These are phyloP conservation scores for Picochlorum sp. DNA, from an alignment of 139 green algal species.

Conservation along the genomic window DNA sequence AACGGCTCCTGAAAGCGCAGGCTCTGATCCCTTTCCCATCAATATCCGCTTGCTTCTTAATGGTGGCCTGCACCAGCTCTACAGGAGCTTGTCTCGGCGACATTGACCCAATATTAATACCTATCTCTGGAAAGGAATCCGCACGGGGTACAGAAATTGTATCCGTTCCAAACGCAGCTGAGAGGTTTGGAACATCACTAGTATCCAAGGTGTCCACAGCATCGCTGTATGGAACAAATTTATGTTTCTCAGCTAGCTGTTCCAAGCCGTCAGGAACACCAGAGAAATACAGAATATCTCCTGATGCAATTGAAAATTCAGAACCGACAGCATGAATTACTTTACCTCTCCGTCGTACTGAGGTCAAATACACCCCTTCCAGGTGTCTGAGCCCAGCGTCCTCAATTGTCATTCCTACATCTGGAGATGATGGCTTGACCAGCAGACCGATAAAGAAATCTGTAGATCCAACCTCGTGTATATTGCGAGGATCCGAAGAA, in stretches of 20 bases:
- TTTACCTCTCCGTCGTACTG: slow-evolving; percentile 12
- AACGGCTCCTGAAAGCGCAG: slow-evolving; percentile 42
- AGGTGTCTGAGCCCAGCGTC: slow-evolving; percentile 20
- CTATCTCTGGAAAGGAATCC: too few relatives aligned
- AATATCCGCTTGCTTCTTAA: slow-evolving; percentile 15
- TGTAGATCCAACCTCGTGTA: not conserved
- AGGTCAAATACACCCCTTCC: slow-evolving; percentile 15
- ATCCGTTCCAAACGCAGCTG: slow-evolving; percentile 7
- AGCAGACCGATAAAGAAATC: slow-evolving; percentile 31
- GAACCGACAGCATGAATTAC: slow-evolving; percentile 23
- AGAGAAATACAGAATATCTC: slow-evolving; percentile 28
- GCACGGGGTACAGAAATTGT: slow-evolving; percentile 1
- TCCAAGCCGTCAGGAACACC: slow-evolving; percentile 21
- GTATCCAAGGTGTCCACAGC: slow-evolving; percentile 12
- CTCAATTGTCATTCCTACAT: slow-evolving; percentile 19
- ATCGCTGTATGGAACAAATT: slow-evolving; percentile 18
- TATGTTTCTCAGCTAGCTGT: slow-evolving; percentile 3
- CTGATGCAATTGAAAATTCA: slow-evolving; percentile 20
- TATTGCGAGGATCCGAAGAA: not conserved
- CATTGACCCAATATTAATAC: not conserved
- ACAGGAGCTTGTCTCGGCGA: not conserved
- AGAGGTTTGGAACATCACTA: slow-evolving; percentile 6
- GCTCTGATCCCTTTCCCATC: slow-evolving; percentile 29
- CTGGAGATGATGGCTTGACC: slow-evolving; percentile 22
- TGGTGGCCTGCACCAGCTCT: slow-evolving; percentile 16